Evolutionary conservation across 2,329 filamentous ascomycete species (phyloP).

Genomic region (Penicillium sp.): DNA sequence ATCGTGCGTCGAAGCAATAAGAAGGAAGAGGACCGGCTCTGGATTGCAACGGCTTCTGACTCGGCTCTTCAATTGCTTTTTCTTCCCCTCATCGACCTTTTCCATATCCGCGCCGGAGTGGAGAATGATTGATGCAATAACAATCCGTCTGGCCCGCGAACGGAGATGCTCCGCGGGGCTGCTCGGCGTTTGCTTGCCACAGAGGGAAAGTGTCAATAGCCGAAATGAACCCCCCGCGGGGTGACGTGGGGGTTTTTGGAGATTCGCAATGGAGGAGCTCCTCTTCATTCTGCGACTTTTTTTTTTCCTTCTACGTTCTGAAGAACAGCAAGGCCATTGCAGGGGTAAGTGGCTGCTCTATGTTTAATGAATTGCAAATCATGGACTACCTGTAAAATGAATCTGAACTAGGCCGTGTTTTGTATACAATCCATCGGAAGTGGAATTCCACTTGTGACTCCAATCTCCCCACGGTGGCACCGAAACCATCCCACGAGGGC

Average conservation of each 20-base stretch:
- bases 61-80: neutral
- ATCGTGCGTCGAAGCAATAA: neutral
- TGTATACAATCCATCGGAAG: neutral
- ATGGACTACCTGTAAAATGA: neutral
- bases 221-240: constrained; percentile 11
- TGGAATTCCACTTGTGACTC: neutral
- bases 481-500: constrained; percentile 2
- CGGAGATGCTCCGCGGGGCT: constrained; percentile 28
- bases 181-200: constrained; percentile 14
- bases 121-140: neutral
- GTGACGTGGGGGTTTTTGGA: neutral
- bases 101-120: constrained; percentile 14
- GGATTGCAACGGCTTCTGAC: constrained; percentile 7
- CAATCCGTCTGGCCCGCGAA: neutral
- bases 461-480: neutral
- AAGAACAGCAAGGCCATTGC: no score
- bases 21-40: neutral
- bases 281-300: neutral
- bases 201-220: constrained; percentile 19
- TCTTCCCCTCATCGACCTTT: constrained; percentile 14
- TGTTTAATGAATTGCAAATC: neutral
- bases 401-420: neutral
- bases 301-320: neutral
- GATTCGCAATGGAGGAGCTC: neutral
- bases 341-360: neutral